These are phyloP conservation scores for Rhynchosporium agropyri DNA, from an alignment of 2,329 filamentous ascomycete genomes.

Conservation along the genomic window DNA sequence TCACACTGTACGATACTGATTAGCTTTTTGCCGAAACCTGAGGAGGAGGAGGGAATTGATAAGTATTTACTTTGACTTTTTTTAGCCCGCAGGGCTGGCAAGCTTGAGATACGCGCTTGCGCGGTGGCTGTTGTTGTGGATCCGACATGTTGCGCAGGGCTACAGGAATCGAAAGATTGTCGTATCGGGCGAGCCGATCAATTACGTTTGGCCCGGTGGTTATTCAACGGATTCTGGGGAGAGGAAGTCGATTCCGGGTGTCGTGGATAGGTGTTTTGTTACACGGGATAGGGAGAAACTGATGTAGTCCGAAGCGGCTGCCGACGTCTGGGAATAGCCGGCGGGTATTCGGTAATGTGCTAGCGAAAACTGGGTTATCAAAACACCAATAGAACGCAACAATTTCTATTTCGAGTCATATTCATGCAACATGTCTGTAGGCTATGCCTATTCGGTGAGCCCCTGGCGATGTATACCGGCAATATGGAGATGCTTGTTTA, in stretches of 20 bases:
- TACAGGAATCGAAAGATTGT: not conserved
- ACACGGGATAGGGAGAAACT: not conserved
- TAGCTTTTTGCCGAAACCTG: not conserved
- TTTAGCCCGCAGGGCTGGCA: constrained; percentile 37
- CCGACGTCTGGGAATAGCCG: not conserved
- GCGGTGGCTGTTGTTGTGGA: constrained; percentile 18
- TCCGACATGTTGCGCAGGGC: constrained; percentile 1
- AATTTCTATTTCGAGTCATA: too few relatives aligned
- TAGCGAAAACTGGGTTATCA: not conserved
- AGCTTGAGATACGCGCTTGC: constrained; percentile 40
- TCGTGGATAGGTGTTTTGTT: not conserved
- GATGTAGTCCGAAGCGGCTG: not conserved
- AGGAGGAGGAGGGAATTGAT: not conserved
- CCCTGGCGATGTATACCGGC: too few relatives aligned
- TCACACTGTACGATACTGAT: constrained; percentile 34
- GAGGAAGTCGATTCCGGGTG: not conserved
- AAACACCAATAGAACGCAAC: too few relatives aligned
- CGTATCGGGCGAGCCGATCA: not conserved
- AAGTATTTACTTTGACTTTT: constrained; percentile 36
- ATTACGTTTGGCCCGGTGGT: not conserved
- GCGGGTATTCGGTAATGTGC: not conserved
- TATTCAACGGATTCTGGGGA: not conserved
- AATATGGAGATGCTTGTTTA: too few relatives aligned
- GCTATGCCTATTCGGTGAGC: too few relatives aligned
- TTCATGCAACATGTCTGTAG: too few relatives aligned